phyloP scores from a whole-genome alignment of 2,329 filamentous ascomycete species.

The Cladosporium sp. region DNA sequence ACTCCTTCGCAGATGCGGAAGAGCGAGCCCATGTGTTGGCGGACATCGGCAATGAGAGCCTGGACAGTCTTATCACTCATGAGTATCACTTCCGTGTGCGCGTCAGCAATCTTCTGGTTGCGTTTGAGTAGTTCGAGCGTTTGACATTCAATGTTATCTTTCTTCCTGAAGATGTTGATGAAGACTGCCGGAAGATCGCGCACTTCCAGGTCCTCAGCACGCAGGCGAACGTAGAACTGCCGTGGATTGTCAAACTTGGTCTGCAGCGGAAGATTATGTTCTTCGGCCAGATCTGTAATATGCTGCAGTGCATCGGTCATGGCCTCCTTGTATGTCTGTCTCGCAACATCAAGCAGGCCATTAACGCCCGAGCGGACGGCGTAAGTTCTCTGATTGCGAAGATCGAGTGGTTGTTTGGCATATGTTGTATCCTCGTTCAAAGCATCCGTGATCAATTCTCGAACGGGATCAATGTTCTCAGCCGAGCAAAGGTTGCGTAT shows the following conservation, averaged over 20 bases:
- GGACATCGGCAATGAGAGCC: slow-evolving; percentile 70
- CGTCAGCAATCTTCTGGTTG: slow-evolving; percentile 72
- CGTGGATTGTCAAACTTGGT: slow-evolving; percentile 76
- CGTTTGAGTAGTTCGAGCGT: slow-evolving; percentile 82
- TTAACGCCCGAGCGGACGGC: slow-evolving; percentile 86
- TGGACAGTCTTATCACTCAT: slow-evolving; percentile 77
- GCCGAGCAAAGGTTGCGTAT: slow-evolving; percentile 70
- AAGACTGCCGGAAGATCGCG: slow-evolving; percentile 66
- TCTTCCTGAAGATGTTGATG: slow-evolving; percentile 74
- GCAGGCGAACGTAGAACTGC: slow-evolving; percentile 76
- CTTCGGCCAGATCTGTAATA: slow-evolving; percentile 63
- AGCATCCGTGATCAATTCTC: slow-evolving; percentile 65
- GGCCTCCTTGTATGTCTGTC: slow-evolving; percentile 86
- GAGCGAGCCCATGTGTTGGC: slow-evolving; percentile 68
- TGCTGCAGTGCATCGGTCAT: slow-evolving; percentile 76
- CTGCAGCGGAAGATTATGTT: slow-evolving; percentile 62
- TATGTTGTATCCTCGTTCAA: slow-evolving; percentile 83
- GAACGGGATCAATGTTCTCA: slow-evolving; percentile 61
- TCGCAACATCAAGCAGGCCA: slow-evolving; percentile 82
- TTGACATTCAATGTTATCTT: slow-evolving; percentile 80
- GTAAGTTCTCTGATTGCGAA: slow-evolving; percentile 87
- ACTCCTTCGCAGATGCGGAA: slow-evolving; percentile 87
- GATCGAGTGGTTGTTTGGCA: slow-evolving; percentile 75
- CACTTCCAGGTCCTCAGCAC: slow-evolving; percentile 63
- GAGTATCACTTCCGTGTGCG: slow-evolving; percentile 79